Evolutionary conservation across 2,329 filamentous ascomycete genomes (phyloP).

Genomic region (Scedosporium apiospermum): DNA sequence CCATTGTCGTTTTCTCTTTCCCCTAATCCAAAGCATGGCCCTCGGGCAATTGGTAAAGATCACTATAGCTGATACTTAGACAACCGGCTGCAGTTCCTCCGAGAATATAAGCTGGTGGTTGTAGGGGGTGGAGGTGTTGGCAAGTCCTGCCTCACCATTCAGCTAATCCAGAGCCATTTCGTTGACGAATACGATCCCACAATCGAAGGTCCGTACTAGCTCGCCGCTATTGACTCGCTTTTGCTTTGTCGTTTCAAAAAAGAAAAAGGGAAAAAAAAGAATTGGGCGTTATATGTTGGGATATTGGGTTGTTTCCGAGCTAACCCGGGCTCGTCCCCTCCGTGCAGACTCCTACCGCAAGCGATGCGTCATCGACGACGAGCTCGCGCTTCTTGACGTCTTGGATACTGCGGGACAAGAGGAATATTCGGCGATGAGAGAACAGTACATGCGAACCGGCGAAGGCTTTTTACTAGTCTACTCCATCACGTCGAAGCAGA

Average conservation of each 20-base stretch:
- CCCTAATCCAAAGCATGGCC: no score
- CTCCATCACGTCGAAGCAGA: constrained; percentile 94
- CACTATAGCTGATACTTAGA: background rate
- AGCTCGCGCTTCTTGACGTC: constrained; percentile 94
- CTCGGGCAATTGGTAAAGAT: no score
- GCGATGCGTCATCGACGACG: constrained; percentile 98
- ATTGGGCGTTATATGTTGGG: no score
- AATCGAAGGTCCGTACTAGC: constrained; percentile 72
- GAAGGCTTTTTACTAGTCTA: constrained; percentile 97
- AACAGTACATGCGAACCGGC: constrained; percentile 99
- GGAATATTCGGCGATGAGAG: constrained; percentile 98
- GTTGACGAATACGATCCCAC: constrained; percentile 99
- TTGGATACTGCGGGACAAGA: constrained; percentile 97
- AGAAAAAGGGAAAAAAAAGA: no score
- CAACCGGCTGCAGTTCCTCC: constrained; percentile 46
- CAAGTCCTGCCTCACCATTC: constrained; percentile 98
- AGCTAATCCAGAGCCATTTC: constrained; percentile 92
- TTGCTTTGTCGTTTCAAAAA: background rate
- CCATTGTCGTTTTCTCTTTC: background rate
- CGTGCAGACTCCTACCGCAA: constrained; percentile 92
- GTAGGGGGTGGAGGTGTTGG: constrained; percentile 97
- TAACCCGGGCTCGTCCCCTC: background rate
- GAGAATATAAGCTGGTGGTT: constrained; percentile 94
- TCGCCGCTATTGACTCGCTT: background rate
- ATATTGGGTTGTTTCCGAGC: background rate